A percentile compares a stretch with the other conserved stretches of the same genome.
Conservation (phyloP, 2,329 filamentous ascomycete species). For the Scleromitrula shiraiana region DNA sequence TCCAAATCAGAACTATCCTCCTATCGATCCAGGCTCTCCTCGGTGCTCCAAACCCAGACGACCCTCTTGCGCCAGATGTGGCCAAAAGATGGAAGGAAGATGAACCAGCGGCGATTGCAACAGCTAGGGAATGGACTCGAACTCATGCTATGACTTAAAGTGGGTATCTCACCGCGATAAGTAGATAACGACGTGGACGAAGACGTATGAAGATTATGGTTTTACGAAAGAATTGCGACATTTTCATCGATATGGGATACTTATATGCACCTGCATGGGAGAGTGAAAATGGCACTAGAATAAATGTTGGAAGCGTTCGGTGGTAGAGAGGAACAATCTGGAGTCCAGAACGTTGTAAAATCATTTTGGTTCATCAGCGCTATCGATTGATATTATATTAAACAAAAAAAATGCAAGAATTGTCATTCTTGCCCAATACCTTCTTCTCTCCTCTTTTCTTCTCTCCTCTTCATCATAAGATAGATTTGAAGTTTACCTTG, state of each 20-base stretch:
- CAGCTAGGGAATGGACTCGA: constrained; percentile 82
- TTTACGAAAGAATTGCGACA: neutral
- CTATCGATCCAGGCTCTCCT: constrained; percentile 95
- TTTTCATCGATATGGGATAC: neutral
- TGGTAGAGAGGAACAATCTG: neutral
- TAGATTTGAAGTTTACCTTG: no score
- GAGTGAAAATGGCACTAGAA: neutral
- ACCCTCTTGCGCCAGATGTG: constrained; percentile 95
- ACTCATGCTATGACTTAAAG: constrained; percentile 30
- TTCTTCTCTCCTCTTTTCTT: no score
- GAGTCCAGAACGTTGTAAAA: neutral
- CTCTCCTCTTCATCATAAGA: no score
- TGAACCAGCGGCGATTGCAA: constrained; percentile 84
- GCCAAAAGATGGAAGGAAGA: constrained; percentile 98
- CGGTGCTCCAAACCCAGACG: constrained; percentile 93
- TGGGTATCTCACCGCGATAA: neutral
- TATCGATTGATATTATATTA: neutral
- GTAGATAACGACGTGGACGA: neutral
- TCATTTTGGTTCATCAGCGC: neutral
- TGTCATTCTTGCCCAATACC: no score
- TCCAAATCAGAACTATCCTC: constrained; percentile 97
- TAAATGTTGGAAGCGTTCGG: neutral
- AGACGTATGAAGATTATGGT: neutral
- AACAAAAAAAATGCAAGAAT: neutral
- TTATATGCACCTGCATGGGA: neutral